Evolutionary conservation across 495 filamentous ascomycete genomes (phyloP), one percentile per base, ranked within the genome.

Genomic region (Neurospora terricola): DNA sequence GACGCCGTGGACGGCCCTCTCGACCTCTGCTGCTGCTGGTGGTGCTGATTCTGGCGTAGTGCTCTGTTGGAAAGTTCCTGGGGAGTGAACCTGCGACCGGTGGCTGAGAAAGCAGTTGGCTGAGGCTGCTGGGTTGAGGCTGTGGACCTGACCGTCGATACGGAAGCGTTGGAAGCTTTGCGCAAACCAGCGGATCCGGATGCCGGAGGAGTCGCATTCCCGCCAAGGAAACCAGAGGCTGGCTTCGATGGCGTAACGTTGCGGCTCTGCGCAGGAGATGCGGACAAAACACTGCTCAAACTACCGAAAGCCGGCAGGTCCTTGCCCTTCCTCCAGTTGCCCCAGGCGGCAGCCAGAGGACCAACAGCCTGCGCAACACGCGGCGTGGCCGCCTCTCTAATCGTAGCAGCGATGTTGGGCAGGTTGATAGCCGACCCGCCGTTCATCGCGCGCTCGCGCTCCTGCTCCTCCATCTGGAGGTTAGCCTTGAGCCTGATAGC

Each of bases 381-480:
- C 3, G 93, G 91, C 16, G 93, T 89, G 54, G 91, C 88, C 36
- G 93, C 88, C 59, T 84, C 83, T 54, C 83, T 81, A 70, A 88
- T 84, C 38, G 80, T 84, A 7, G 85, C 85, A 4, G 87, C 86
- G 62, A 88, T 86, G 74, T 86, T 86, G 10, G 86, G 86, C 27
- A 87, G 75, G 73, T 81, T 85, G 71, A 88, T 81, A 18, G 86
- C 84, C 7, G 84, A 86, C 9, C 83, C 85, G 6, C 91, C 87
- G 71, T 88, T 87, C 84, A 87, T 85, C 4, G 86, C 86, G 72
- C 84, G 75, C 77, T 98, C 96, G 23, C 91, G 91, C 80, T 97
- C 96, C 78, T 97, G 93, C 80, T 93, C 92, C 77, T 98, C 94
- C 96, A 99, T 99, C 80, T 98, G 92, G 21, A 99, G 86, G 77